Evolutionary conservation across 2,329 filamentous ascomycete genomes (phyloP).

Genomic region (Xylariaceae sp.): DNA sequence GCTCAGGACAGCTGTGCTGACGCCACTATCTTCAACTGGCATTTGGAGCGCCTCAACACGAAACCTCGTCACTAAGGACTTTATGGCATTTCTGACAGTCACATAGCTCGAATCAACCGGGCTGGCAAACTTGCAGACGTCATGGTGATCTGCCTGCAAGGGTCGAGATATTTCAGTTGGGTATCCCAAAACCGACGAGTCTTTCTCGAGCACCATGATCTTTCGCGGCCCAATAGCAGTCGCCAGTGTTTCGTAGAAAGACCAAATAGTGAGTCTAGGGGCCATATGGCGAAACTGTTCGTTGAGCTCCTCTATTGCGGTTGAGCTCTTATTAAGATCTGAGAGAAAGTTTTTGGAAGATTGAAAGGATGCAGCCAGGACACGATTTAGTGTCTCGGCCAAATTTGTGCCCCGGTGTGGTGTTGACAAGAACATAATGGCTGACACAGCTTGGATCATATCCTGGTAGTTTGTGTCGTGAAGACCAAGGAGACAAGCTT

Average conservation of each 20-base stretch:
- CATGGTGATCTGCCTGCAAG: conserved; percentile 30
- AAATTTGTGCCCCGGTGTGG: conserved; percentile 26
- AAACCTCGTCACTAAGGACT: conserved; percentile 1
- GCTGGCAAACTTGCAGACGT: conserved; percentile 31
- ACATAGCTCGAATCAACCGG: conserved; percentile 21
- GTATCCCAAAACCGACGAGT: conserved; percentile 29
- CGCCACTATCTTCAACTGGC: not conserved
- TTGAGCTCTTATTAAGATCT: conserved; percentile 22
- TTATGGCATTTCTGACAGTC: conserved; percentile 6
- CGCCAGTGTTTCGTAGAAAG: conserved; percentile 33
- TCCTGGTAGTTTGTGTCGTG: conserved; percentile 20
- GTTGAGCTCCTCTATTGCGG: conserved; percentile 28
- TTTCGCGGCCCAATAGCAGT: conserved; percentile 17
- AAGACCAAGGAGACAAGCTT: conserved; percentile 21
- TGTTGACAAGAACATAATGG: conserved; percentile 25
- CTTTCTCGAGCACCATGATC: conserved; percentile 23
- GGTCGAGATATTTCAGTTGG: conserved; percentile 21
- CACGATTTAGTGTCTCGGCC: conserved; percentile 21
- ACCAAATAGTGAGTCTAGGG: conserved; percentile 29
- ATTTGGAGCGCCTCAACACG: too few species aligned
- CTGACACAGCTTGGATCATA: conserved; percentile 18
- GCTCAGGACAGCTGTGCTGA: too few species aligned
- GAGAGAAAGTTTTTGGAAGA: conserved; percentile 23
- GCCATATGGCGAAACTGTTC: conserved; percentile 32
- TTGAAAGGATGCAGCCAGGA: conserved; percentile 16